Evolutionary conservation across 495 filamentous ascomycete genomes (phyloP), one percentile per base, ranked within the genome.

Genomic region (Neurospora sp.): DNA sequence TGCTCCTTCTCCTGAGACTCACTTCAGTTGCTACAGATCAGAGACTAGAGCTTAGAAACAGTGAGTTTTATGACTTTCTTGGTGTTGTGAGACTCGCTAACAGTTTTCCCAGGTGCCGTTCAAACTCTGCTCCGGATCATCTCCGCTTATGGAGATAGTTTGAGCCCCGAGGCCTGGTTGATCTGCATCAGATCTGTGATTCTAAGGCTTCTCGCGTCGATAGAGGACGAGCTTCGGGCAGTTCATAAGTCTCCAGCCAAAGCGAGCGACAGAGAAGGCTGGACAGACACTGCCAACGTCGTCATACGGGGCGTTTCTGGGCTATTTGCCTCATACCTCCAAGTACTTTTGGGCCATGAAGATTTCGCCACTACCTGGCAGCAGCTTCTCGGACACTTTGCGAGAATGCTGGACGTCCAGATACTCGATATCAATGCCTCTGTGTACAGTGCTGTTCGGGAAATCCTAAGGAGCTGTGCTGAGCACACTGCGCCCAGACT

Each of bases 61-160:
- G 94, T 87, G 80, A 78, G 85, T 77, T 1, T 9, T 20, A 6
- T 59, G 31, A 48, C 20, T 12, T n/a, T 1, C 7, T 3, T 12
- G 12, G 2, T 23, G 0, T 23, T 31, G 4, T 73, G n/a, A 11
- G 14, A 62, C 12, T 39, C n/a, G 39, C 82, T 81, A 71, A 82
- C 71, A 9, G 3, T 8, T 10, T 3, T 69, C 39, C 7, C 70
- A 88, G 86, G 87, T 73, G 92, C 94, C 7, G 90, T 98, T 40
- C 94, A 97, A 79, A 97, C 94, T 0, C 83, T 98, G 18, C 88
- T 98, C 72, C 87, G 94, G 44, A 98, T 98, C 70, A 94, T 98
- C 75, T 93, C 96, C 81, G 94, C 92, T 5, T 94, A 94, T 73
- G 94, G 92, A 38, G 92, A 95, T 76, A 90, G 91, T 70, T 86